Evolutionary conservation across 2,329 filamentous ascomycete species (phyloP).

Genomic region (Paracorniculantispora psalliotae): DNA sequence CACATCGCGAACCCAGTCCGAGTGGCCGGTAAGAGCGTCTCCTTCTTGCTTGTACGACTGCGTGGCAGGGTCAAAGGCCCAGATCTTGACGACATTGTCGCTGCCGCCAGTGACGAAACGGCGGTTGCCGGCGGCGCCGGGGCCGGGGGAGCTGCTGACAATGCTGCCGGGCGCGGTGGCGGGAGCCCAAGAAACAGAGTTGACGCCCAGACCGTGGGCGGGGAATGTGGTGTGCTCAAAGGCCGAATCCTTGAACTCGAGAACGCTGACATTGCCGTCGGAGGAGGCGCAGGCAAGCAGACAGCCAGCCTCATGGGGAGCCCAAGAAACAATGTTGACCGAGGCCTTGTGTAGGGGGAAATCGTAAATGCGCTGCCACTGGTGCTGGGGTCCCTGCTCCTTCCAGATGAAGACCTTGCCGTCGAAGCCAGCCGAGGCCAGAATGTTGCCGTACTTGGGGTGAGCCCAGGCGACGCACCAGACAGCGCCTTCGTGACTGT

Average conservation of each 20-base stretch:
- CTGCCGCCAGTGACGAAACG: conserved; percentile 93
- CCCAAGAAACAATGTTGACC: conserved; percentile 95
- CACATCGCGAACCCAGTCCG: conserved; percentile 96
- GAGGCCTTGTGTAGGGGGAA: conserved; percentile 91
- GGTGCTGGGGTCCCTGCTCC: conserved; percentile 59
- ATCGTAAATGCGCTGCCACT: conserved; percentile 86
- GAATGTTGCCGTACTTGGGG: conserved; percentile 96
- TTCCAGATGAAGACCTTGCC: conserved; percentile 99
- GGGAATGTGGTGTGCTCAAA: conserved; percentile 87
- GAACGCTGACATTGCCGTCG: conserved; percentile 86
- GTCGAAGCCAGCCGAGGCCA: conserved; percentile 92
- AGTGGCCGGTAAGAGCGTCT: conserved; percentile 70
- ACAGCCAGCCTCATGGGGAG: conserved; percentile 93
- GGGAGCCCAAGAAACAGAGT: conserved; percentile 93
- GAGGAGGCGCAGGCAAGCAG: conserved; percentile 91
- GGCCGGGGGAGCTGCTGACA: conserved; percentile 63
- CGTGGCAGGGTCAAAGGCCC: conserved; percentile 68
- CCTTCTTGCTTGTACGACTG: conserved; percentile 59
- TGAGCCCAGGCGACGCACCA: conserved; percentile 99
- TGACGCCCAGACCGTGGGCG: conserved; percentile 90
- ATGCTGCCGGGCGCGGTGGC: conserved; percentile 78
- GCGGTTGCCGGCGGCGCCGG: conserved; percentile 59
- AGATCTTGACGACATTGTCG: conserved; percentile 91
- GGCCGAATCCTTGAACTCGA: conserved; percentile 95
- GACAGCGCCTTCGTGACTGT: conserved; percentile 90